phyloP scores from a whole-genome alignment of 208 protist genomes.

The Acanthamoeba triangularis region DNA sequence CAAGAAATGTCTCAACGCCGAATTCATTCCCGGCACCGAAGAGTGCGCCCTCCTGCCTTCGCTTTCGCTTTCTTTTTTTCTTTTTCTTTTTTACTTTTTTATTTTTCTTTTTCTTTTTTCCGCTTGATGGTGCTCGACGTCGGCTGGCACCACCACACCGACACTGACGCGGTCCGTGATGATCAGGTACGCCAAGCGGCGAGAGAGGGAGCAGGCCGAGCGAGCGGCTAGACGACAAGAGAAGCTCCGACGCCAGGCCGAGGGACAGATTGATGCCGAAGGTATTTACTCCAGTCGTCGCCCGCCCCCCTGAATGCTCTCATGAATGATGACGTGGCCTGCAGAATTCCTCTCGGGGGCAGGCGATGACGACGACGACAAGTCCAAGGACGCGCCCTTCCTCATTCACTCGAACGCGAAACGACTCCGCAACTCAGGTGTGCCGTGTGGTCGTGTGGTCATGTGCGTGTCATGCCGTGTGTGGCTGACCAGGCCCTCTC shows the following conservation, averaged over 20 bases:
- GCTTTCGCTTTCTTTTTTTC: not conserved
- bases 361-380: not conserved
- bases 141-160: no score
- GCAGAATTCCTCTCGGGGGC: not conserved
- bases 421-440: not conserved
- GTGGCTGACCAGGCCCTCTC: no score
- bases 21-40: constrained; percentile 6
- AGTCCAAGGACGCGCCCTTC: not conserved
- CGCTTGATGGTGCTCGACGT: no score
- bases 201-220: constrained; percentile 5
- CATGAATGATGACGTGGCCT: not conserved
- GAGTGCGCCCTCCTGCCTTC: not conserved
- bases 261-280: constrained; percentile 14
- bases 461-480: no score
- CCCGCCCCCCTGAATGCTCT: no score
- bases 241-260: constrained; percentile 2
- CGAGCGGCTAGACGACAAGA: not conserved
- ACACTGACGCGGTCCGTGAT: no score
- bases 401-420: not conserved
- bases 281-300: not conserved
- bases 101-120: not conserved
- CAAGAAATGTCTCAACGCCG: not conserved
- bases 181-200: not conserved
- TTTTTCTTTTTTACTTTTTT: no score
- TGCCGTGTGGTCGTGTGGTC: not conserved